phyloP scores from a whole-genome alignment of 106 monocot species.

The Dioscorea dumetorum region DNA sequence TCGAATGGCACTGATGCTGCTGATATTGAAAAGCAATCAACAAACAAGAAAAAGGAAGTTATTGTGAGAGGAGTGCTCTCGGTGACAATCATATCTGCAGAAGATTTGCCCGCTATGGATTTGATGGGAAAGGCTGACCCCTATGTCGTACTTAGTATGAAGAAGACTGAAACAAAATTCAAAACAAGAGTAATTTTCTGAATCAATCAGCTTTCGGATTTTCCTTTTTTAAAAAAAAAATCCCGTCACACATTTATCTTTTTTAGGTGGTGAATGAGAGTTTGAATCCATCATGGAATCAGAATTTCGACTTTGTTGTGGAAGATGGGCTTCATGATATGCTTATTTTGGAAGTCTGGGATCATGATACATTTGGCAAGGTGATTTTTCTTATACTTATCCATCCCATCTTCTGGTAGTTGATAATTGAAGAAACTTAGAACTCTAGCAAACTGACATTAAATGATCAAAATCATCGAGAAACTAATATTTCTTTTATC shows the following conservation, averaged over 20 bases:
- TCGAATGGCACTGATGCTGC: slow-evolving; percentile 29
- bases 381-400: slow-evolving; percentile 18
- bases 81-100: slow-evolving; percentile 86
- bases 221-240: not conserved
- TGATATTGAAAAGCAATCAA: slow-evolving; percentile 15
- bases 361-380: slow-evolving; percentile 93
- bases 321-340: slow-evolving; percentile 98
- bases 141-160: slow-evolving; percentile 76
- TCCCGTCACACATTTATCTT: not conserved
- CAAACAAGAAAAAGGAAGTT: slow-evolving; percentile 64
- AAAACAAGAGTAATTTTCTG: slow-evolving; percentile 75
- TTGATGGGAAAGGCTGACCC: slow-evolving; percentile 93
- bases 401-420: too few relatives aligned
- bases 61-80: slow-evolving; percentile 94
- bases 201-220: too few relatives aligned
- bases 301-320: slow-evolving; percentile 95
- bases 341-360: slow-evolving; percentile 92
- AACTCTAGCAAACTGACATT: too few relatives aligned
- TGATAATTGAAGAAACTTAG: too few relatives aligned
- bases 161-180: slow-evolving; percentile 70
- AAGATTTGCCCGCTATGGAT: slow-evolving; percentile 90
- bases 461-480: too few relatives aligned
- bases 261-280: slow-evolving; percentile 90
- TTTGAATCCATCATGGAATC: slow-evolving; percentile 92
- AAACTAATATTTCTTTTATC: too few relatives aligned